Conservation (phyloP, 108 stramenopile genomes). For the Nitzschia sp. region DNA sequence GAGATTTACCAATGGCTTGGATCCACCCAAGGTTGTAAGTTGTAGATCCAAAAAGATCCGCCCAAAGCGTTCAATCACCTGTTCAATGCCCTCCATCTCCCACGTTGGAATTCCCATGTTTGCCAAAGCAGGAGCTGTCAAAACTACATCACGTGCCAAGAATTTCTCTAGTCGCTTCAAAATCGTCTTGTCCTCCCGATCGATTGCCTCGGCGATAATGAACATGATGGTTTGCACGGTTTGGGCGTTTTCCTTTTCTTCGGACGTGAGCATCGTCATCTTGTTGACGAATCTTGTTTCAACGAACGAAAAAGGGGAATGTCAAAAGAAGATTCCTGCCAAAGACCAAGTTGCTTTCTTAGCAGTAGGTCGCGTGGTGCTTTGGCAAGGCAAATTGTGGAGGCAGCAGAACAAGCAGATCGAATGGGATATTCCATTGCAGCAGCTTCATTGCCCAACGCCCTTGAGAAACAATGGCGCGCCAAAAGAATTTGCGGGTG, state of each 20-base stretch:
- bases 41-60: background rate
- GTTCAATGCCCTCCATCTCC: background rate
- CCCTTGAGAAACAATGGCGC: too few species aligned
- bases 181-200: background rate
- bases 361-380: too few species aligned
- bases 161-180: background rate
- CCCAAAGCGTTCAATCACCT: background rate
- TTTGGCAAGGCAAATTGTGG: too few species aligned
- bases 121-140: background rate
- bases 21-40: background rate
- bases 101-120: background rate
- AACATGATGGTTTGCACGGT: background rate
- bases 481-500: too few species aligned
- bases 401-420: too few species aligned
- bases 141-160: background rate
- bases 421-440: too few species aligned
- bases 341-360: too few species aligned
- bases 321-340: too few species aligned
- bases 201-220: background rate
- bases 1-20: background rate
- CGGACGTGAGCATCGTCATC: background rate
- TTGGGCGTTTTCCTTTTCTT: background rate
- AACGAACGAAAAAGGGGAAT: too few species aligned
- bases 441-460: too few species aligned
- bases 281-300: background rate